A percentile compares a stretch with the other conserved stretches of the same genome.
Evolutionary conservation across 257 asterid genomes (phyloP).

Genomic region (Nicotiana attenuata): DNA sequence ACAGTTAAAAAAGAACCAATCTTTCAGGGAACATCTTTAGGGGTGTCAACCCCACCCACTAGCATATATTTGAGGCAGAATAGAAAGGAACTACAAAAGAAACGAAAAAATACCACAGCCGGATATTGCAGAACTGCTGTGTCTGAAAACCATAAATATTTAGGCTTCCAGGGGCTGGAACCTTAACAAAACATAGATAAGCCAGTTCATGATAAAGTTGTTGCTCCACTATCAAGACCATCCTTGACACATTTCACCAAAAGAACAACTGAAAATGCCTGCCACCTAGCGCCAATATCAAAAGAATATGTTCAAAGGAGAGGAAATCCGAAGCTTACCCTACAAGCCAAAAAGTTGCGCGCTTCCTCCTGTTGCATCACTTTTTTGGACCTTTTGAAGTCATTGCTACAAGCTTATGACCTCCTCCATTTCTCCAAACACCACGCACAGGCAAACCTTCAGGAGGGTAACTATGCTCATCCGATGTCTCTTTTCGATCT

Average conservation of each 20-base stretch:
- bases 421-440: constrained; percentile 89
- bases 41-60: background rate
- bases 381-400: constrained; percentile 40
- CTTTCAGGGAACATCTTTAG: background rate
- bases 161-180: background rate
- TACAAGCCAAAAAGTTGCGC: background rate
- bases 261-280: background rate
- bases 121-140: background rate
- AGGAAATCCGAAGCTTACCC: background rate
- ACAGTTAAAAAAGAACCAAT: background rate
- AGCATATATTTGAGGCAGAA: background rate
- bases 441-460: constrained; percentile 63
- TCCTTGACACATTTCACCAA: background rate
- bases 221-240: background rate
- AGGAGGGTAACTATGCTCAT: constrained; percentile 19
- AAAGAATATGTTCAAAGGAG: background rate
- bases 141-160: background rate
- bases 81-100: background rate
- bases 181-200: background rate
- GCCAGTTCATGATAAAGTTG: background rate
- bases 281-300: background rate
- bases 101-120: background rate
- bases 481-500: constrained; percentile 24
- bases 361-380: constrained; percentile 13
- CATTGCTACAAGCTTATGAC: constrained; percentile 57